phyloP scores from a whole-genome alignment of 2,329 filamentous ascomycete genomes.

The Fusarium siculi region DNA sequence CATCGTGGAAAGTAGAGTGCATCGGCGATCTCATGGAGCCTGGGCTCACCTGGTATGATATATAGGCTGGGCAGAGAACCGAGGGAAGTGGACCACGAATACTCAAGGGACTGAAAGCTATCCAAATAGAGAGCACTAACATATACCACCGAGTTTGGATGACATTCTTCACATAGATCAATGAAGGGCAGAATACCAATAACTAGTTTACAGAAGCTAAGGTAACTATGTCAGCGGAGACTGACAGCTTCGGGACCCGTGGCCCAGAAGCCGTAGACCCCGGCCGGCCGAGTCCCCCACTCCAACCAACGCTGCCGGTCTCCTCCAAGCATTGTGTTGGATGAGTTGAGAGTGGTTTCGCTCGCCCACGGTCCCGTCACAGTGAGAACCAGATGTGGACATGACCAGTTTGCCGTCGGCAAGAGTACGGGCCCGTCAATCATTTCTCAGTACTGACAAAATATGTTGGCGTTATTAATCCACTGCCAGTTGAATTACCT shows the following conservation, averaged over 20 bases:
- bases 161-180: background rate
- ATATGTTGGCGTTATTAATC: constrained; percentile 16
- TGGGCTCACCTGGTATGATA: constrained; percentile 15
- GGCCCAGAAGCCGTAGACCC: constrained; percentile 19
- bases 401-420: constrained; percentile 33
- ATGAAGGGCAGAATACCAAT: background rate
- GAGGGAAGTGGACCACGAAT: background rate
- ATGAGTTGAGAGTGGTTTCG: background rate
- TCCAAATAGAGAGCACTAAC: background rate
- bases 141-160: background rate
- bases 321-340: background rate
- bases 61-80: constrained; percentile 1
- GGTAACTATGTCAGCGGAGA: constrained; percentile 5
- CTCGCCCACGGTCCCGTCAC: background rate
- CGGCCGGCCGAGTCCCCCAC: background rate
- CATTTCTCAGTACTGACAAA: constrained; percentile 30
- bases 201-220: background rate
- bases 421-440: constrained; percentile 16
- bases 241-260: constrained; percentile 11
- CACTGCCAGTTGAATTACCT: background rate
- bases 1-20: background rate
- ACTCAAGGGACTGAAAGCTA: background rate
- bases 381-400: constrained; percentile 12
- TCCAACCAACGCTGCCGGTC: background rate
- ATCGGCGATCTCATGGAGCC: constrained; percentile 14